Evolutionary conservation across 495 filamentous ascomycete genomes (phyloP).

Genomic region (Talaromyces nanjingensis): DNA sequence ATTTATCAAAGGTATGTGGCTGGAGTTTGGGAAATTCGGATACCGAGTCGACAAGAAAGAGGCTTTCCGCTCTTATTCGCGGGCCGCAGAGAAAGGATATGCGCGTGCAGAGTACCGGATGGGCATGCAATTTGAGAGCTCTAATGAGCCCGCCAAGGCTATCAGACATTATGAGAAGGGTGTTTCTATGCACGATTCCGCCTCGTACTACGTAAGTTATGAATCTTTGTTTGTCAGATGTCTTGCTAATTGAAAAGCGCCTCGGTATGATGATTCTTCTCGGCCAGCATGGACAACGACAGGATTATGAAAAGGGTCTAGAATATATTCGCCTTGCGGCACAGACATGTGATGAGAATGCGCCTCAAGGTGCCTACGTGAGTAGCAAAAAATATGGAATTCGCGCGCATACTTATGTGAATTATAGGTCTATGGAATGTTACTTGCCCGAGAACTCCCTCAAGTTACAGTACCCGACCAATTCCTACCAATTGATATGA

Average conservation of each 20-base stretch:
- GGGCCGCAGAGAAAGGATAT: slow-evolving; percentile 85
- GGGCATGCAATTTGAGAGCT: slow-evolving; percentile 95
- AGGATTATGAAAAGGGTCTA: slow-evolving; percentile 71
- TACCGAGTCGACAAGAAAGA: slow-evolving; percentile 85
- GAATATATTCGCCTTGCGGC: slow-evolving; percentile 77
- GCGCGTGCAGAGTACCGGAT: slow-evolving; percentile 94
- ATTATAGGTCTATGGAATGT: slow-evolving; percentile 81
- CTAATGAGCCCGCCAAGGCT: slow-evolving; percentile 84
- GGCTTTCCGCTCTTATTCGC: slow-evolving; percentile 76
- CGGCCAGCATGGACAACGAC: slow-evolving; percentile 81
- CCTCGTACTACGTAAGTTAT: slow-evolving; percentile 77
- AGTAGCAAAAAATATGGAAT: slow-evolving; percentile 15
- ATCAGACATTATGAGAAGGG: slow-evolving; percentile 82
- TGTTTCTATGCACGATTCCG: slow-evolving; percentile 72
- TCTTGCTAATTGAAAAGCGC: slow-evolving; percentile 41
- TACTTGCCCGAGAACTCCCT: slow-evolving; percentile 80
- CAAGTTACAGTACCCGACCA: slow-evolving; percentile 75
- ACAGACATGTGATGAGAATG: slow-evolving; percentile 89
- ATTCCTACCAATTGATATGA: slow-evolving; percentile 66
- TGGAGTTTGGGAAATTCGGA: slow-evolving; percentile 96
- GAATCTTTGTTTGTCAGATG: too few relatives aligned
- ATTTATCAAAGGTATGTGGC: slow-evolving; percentile 94
- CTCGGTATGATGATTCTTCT: slow-evolving; percentile 96
- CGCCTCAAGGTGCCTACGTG: slow-evolving; percentile 90
- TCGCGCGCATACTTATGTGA: background rate